phyloP scores from a whole-genome alignment of 805 yeast species.

The Candida pseudofarinosa region DNA sequence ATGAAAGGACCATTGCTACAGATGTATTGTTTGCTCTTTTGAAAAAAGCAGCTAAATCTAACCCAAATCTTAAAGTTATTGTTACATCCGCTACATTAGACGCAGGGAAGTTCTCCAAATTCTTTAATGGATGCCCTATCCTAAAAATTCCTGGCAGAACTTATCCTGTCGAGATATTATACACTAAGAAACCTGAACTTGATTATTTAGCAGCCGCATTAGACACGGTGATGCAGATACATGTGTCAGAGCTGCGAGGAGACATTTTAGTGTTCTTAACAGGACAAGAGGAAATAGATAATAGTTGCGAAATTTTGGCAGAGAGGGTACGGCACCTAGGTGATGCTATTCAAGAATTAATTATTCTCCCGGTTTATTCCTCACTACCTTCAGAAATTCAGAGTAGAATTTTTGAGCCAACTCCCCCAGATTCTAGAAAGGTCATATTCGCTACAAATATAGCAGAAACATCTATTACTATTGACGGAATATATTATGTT shows the following conservation, averaged over 20 bases:
- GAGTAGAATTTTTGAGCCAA: constrained; percentile 80
- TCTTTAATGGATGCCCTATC: constrained; percentile 78
- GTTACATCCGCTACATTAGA: constrained; percentile 94
- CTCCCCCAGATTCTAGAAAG: constrained; percentile 79
- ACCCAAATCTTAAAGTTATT: constrained; percentile 73
- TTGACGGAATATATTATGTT: constrained; percentile 88
- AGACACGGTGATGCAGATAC: constrained; percentile 83
- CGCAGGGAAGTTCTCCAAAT: constrained; percentile 75
- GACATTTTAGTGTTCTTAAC: constrained; percentile 80
- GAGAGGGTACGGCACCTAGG: constrained; percentile 66
- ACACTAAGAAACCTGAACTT: constrained; percentile 77
- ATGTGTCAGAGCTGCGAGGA: constrained; percentile 71
- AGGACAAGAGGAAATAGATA: constrained; percentile 95
- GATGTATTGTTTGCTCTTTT: constrained; percentile 86
- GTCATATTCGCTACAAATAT: constrained; percentile 93
- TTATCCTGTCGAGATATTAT: constrained; percentile 81
- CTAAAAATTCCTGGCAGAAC: constrained; percentile 85
- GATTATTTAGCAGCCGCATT: constrained; percentile 82
- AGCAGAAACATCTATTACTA: constrained; percentile 95
- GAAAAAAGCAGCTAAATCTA: constrained; percentile 61
- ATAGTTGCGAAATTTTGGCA: constrained; percentile 70
- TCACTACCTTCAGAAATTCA: constrained; percentile 90
- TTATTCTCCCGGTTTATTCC: constrained; percentile 85
- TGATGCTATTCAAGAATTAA: constrained; percentile 54
- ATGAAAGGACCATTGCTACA: constrained; percentile 91